Base-by-base conservation (phyloP, 139 green algal genomes). In the Tetratostichococcus sp. region DNA sequence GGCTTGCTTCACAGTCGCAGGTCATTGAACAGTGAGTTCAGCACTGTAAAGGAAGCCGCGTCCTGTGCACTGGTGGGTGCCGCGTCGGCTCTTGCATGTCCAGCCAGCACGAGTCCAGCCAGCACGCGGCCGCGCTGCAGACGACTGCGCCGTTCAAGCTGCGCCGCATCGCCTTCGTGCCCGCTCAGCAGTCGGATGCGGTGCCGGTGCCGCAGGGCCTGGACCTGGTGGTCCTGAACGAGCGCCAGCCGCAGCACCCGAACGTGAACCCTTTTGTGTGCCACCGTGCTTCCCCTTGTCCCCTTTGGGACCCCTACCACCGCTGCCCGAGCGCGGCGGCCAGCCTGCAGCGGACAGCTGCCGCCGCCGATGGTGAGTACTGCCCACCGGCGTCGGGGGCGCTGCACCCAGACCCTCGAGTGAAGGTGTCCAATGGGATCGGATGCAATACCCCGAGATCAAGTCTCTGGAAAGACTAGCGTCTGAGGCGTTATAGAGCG, bases 111-210 rank as follows among this genome's bases (percentile, higher is more conserved):
- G 50, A 62, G 11, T 17, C 19, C 11, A 62, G n/a, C n/a, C n/a
- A n/a, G n/a, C n/a, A n/a, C n/a, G n/a, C 50, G 19, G 50, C 50
- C 50, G 50, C 50, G 2, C 50, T 62, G 50, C 50, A 62, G 14
- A 62, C 50, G 50, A 62, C 50, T 26, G 50, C 50, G 50, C 50
- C 50, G 11, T 62, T 62, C 19, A 35, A 34, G 50, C 83, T 86
- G 3, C 77, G 78, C 30, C 76, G 88, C 3, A 80, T 94, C 0
- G 77, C 84, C 26, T 94, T 93, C 58, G 89, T 94, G 25, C 83
- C 82, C 32, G 88, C 88, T 2, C 65, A 75, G 28, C 67, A 70
- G 5, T 30, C 79, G 35, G 89, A 93, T 73, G 80, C 76, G 0
- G 80, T 89, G 30, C 72, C 67, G 22, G 68, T 80, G 0, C 67